Evolutionary conservation across 306 rosid species (phyloP).

Genomic region (Myrica gale): DNA sequence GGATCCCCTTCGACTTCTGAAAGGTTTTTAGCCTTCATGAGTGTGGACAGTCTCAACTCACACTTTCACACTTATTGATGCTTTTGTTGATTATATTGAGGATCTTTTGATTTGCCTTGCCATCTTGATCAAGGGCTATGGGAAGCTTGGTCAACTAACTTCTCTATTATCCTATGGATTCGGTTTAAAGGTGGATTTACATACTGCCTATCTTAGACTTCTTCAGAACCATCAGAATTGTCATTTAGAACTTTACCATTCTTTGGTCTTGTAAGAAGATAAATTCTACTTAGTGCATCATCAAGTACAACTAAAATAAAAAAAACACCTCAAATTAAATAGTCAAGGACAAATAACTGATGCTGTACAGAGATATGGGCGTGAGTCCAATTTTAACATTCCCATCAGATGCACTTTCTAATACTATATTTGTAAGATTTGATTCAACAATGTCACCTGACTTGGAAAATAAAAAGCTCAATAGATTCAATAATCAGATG

Average conservation of each 20-base stretch:
- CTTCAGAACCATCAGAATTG: neutral
- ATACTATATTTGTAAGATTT: constrained; percentile 10
- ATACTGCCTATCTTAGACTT: constrained; percentile 4
- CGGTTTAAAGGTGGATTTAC: neutral
- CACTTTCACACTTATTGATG: neutral
- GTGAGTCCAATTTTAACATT: constrained; percentile 11
- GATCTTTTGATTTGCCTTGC: neutral
- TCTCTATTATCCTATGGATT: too few relatives aligned
- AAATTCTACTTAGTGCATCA: neutral
- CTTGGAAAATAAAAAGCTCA: constrained; percentile 14
- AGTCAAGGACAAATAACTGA: constrained; percentile 6
- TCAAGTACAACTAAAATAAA: constrained; percentile 11
- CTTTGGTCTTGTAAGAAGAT: constrained; percentile 18
- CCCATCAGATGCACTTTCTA: constrained; percentile 2
- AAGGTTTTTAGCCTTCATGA: neutral
- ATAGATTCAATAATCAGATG: constrained; percentile 31
- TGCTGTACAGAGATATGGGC: constrained; percentile 17
- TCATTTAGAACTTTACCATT: constrained; percentile 14
- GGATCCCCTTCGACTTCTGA: neutral
- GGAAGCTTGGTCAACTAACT: neutral
- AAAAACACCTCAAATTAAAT: constrained; percentile 13
- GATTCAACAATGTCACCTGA: constrained; percentile 25
- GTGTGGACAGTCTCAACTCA: neutral
- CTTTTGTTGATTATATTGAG: neutral
- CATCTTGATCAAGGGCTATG: neutral